Conservation (phyloP, 257 asterid genomes). For the Solanum megistacrolobum region DNA sequence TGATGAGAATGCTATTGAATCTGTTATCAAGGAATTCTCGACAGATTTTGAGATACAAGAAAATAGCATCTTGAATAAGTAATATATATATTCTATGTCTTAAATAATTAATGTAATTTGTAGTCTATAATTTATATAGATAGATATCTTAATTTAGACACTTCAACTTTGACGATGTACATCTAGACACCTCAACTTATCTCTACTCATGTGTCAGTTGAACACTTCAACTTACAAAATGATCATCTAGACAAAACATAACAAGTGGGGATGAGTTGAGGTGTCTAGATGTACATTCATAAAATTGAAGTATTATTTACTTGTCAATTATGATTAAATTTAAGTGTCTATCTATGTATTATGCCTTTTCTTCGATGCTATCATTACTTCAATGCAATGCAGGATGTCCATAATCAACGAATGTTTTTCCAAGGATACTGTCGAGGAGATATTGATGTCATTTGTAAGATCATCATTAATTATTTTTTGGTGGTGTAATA, state of each 20-base stretch:
- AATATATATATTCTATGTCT: not conserved
- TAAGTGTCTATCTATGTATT: not conserved
- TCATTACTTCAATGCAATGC: constrained; percentile 3
- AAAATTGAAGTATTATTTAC: too few relatives aligned
- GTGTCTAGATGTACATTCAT: not conserved
- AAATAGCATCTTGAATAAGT: constrained; percentile 68
- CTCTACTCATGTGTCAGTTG: too few relatives aligned
- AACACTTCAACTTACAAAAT: not conserved
- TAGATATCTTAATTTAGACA: too few relatives aligned
- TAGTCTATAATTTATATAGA: not conserved
- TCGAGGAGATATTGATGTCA: constrained; percentile 61
- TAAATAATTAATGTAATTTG: not conserved
- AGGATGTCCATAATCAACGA: constrained; percentile 52
- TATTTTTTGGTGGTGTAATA: not conserved
- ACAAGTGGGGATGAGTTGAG: not conserved
- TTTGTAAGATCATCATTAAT: constrained; percentile 38
- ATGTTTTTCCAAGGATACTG: constrained; percentile 70
- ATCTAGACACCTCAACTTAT: not conserved
- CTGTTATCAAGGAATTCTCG: not conserved
- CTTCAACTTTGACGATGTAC: not conserved
- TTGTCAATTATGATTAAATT: too few relatives aligned
- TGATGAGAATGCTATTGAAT: not conserved
- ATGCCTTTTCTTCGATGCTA: too few relatives aligned
- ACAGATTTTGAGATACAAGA: constrained; percentile 41
- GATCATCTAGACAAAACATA: too few relatives aligned